Evolutionary conservation across 2,329 filamentous ascomycete genomes (phyloP).

Genomic region (Gaeumannomyces sp.): DNA sequence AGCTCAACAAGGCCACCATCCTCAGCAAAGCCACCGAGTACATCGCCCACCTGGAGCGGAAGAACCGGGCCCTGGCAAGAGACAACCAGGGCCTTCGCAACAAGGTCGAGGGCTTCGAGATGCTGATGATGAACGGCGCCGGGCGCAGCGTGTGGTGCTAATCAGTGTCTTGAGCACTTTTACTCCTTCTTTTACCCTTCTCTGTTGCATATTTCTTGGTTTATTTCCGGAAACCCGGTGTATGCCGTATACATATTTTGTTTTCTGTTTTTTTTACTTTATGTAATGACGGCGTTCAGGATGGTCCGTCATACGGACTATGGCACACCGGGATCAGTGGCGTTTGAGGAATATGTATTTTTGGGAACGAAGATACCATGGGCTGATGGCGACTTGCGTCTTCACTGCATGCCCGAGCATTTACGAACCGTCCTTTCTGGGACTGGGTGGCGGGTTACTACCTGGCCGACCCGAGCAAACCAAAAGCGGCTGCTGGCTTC

Average conservation of each 20-base stretch:
- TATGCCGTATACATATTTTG: background rate
- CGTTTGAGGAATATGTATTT: background rate
- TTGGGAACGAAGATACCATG: slow-evolving; percentile 1
- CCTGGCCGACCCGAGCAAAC: background rate
- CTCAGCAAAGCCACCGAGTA: slow-evolving; percentile 34
- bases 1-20: slow-evolving; percentile 38
- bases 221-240: background rate
- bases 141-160: slow-evolving; percentile 18
- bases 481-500: background rate
- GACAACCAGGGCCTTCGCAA: slow-evolving; percentile 39
- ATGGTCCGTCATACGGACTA: background rate
- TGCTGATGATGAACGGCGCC: slow-evolving; percentile 23
- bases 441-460: background rate
- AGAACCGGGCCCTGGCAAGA: slow-evolving; percentile 33
- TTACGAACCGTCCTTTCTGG: background rate
- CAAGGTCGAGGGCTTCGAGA: slow-evolving; percentile 26
- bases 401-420: background rate
- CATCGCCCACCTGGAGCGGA: slow-evolving; percentile 27
- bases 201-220: slow-evolving; percentile 2
- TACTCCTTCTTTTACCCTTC: background rate
- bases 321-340: background rate
- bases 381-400: background rate
- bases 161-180: background rate
- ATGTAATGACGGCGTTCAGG: background rate
- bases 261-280: background rate